Conservation (phyloP, 2,329 filamentous ascomycete genomes). For the Diaporthe australafricana region DNA sequence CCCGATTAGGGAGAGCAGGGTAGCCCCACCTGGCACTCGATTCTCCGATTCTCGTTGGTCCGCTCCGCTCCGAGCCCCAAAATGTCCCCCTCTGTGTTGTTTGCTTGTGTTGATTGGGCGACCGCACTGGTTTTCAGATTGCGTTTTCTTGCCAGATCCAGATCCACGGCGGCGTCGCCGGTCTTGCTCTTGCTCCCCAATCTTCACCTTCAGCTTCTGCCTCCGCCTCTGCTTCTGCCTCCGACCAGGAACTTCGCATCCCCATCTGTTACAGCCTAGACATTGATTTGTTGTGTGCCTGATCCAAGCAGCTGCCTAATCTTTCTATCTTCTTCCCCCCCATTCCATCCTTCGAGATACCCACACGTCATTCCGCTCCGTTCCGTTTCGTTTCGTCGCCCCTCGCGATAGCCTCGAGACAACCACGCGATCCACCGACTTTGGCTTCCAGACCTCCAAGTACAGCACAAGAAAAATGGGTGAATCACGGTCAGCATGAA, state of each 20-base stretch:
- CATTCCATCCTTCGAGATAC: constrained; percentile 33
- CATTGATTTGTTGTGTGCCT: constrained; percentile 13
- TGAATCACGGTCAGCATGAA: constrained; percentile 67
- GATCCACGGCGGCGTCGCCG: constrained; percentile 33
- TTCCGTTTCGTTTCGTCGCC: neutral
- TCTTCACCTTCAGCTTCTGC: constrained; percentile 15
- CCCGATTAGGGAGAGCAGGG: no score
- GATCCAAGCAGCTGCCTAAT: constrained; percentile 2
- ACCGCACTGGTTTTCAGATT: constrained; percentile 15
- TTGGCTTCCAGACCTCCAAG: constrained; percentile 22
- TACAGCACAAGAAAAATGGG: constrained; percentile 62
- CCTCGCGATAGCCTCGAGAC: constrained; percentile 26
- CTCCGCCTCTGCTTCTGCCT: constrained; percentile 7
- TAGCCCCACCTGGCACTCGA: neutral
- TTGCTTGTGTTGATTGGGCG: constrained; percentile 30
- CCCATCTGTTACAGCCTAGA: constrained; percentile 5
- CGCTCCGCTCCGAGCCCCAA: neutral
- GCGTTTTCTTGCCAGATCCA: constrained; percentile 21
- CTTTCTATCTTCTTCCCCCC: neutral
- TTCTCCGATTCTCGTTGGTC: constrained; percentile 1
- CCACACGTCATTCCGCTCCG: constrained; percentile 23
- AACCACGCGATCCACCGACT: constrained; percentile 9
- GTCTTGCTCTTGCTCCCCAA: constrained; percentile 23
- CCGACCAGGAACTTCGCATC: neutral
- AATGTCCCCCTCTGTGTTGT: constrained; percentile 22